Base-by-base conservation (phyloP, 768 basidiomycete species). In the Boletus reticulatus region DNA sequence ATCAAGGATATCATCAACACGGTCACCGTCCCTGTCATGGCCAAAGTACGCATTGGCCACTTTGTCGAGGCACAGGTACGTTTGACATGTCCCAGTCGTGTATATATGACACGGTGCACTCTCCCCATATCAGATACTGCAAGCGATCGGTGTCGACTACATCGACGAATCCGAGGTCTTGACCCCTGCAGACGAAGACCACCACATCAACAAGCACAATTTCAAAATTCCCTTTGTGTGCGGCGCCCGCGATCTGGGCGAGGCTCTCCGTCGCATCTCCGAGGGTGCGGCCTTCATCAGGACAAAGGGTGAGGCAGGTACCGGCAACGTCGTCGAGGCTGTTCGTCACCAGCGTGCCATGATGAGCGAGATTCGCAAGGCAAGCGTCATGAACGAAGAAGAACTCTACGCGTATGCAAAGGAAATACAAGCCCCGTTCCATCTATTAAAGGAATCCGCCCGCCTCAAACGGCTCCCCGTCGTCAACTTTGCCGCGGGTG, bases 241-340 rank as follows among this genome's bases (percentile, higher is more conserved):
- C 63, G 97, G 97, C 54, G 92, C 93, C 55, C 88, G 92, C 52
- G 88, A 96, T 72, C 84, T 99, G 31, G 97, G 97, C 51, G 95
- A 98, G 73, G 97, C 97, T 4, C 80, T 99, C 6, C 87, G 97
- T 39, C 86, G 97, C 58, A 97, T 99, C 64, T 92, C 91, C 22
- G 97, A 99, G 72, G 97, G 97, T 44, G 96, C 96, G 2, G 93
- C 97, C 0, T 94, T 98, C 82, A 94, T 99, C 75, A 93, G 97
- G 62, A 98, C 96, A 55, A 99, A 98, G 75, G 96, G 94, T 52
- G 89, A 92, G 72, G 88, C 88, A 17, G 92, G 92, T 19, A 93
- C 92, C 0, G 92, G 92, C 41, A 94, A 94, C 67, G 88, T 93
- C 46, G 89, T 93, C 53, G 92, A 94, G 72, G 97, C 97, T 24